Evolutionary conservation across 1,284 basidiomycete species (phyloP).

Genomic region (Lignosus rhinocerotis): DNA sequence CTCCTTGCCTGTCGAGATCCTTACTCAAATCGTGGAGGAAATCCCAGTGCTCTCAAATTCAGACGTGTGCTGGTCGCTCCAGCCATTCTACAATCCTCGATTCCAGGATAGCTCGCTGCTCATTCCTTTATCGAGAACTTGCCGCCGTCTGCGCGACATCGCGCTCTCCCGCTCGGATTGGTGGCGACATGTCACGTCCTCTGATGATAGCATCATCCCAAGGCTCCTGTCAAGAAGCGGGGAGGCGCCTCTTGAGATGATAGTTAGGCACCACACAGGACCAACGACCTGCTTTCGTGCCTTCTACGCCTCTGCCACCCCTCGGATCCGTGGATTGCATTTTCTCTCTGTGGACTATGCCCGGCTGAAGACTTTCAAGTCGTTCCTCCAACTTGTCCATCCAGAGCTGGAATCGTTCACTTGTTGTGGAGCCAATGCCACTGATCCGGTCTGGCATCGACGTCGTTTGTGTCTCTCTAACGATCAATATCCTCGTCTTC

Average conservation of each 20-base stretch:
- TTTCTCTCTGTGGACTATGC: neutral
- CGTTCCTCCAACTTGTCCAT: neutral
- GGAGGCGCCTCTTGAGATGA: neutral
- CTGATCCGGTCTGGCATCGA: neutral
- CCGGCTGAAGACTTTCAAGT: neutral
- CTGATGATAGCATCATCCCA: neutral
- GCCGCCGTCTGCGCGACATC: slow-evolving; percentile 4
- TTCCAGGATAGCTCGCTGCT: neutral
- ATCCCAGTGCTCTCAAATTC: neutral
- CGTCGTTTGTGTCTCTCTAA: neutral
- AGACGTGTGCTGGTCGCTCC: neutral
- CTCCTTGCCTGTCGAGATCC: neutral
- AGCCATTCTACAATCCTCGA: neutral
- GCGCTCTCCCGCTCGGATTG: neutral
- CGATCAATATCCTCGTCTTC: neutral
- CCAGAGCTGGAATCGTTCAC: slow-evolving; percentile 4
- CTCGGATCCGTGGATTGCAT: slow-evolving; percentile 1
- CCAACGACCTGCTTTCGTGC: neutral
- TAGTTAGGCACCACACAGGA: neutral
- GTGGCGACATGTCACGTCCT: slow-evolving; percentile 2
- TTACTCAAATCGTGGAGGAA: neutral
- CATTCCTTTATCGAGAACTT: slow-evolving; percentile 5
- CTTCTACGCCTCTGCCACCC: neutral
- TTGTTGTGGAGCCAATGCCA: neutral
- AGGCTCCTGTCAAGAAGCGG: neutral